These are phyloP conservation scores for Aspergillus tanneri DNA, from an alignment of 2,329 filamentous ascomycete species.

Conservation along the genomic window DNA sequence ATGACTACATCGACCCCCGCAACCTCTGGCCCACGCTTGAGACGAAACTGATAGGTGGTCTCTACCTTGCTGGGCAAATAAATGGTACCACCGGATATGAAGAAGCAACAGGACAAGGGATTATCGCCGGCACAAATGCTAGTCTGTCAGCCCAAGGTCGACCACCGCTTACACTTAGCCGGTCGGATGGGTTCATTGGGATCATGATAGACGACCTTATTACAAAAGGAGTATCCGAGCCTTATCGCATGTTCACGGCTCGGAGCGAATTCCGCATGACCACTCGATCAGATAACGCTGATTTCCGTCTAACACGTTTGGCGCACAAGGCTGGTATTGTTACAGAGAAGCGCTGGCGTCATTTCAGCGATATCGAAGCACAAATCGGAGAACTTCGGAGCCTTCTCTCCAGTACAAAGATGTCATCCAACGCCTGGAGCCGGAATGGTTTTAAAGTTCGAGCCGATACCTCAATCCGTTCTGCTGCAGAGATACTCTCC, in stretches of 20 bases:
- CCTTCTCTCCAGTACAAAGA: conserved; percentile 58
- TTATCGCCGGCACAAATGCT: conserved; percentile 91
- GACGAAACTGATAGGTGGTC: conserved; percentile 83
- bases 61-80: conserved; percentile 94
- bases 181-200: conserved; percentile 92
- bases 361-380: conserved; percentile 63
- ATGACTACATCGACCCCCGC: conserved; percentile 95
- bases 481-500: conserved; percentile 76
- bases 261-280: conserved; percentile 94
- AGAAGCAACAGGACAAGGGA: conserved; percentile 89
- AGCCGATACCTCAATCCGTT: conserved; percentile 64
- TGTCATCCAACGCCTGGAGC: conserved; percentile 66
- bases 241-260: conserved; percentile 97
- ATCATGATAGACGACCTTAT: conserved; percentile 98
- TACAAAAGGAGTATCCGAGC: conserved; percentile 94
- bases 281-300: conserved; percentile 89
- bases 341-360: conserved; percentile 71
- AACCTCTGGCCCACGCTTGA: conserved; percentile 85
- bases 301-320: conserved; percentile 76
- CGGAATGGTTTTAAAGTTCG: conserved; percentile 68
- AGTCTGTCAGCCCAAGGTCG: conserved; percentile 72
- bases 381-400: conserved; percentile 67
- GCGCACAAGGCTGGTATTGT: conserved; percentile 77
- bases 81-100: conserved; percentile 98
- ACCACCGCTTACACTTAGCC: conserved; percentile 65